Evolutionary conservation across 1,284 basidiomycete genomes (phyloP).

Genomic region (Malassezia yamatoensis): DNA sequence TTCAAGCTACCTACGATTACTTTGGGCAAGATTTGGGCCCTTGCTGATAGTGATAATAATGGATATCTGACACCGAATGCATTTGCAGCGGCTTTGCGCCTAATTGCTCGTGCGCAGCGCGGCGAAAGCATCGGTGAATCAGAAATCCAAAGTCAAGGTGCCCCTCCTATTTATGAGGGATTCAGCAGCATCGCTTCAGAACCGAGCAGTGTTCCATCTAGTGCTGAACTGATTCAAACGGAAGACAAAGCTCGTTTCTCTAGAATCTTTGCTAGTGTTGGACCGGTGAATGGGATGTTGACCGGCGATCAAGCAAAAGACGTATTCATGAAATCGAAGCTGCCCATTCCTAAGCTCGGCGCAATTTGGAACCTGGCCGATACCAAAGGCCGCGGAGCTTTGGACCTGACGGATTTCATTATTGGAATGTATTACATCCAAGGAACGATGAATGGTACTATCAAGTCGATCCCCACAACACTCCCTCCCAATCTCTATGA

Average conservation of each 20-base stretch:
- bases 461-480: slow-evolving; percentile 63
- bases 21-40: slow-evolving; percentile 84
- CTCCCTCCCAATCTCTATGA: slow-evolving; percentile 88
- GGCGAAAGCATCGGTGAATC: slow-evolving; percentile 60
- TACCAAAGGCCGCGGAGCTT: slow-evolving; percentile 75
- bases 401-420: slow-evolving; percentile 85
- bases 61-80: slow-evolving; percentile 50
- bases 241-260: slow-evolving; percentile 46
- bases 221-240: slow-evolving; percentile 23
- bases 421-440: slow-evolving; percentile 91
- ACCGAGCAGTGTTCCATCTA: slow-evolving; percentile 10
- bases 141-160: slow-evolving; percentile 54
- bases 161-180: slow-evolving; percentile 69
- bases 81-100: slow-evolving; percentile 70
- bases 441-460: slow-evolving; percentile 66
- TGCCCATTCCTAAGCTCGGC: slow-evolving; percentile 76
- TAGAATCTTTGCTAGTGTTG: slow-evolving; percentile 45
- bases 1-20: slow-evolving; percentile 34
- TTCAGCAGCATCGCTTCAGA: slow-evolving; percentile 39
- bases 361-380: slow-evolving; percentile 96
- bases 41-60: slow-evolving; percentile 65
- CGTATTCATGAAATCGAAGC: slow-evolving; percentile 84
- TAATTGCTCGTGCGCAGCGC: slow-evolving; percentile 86
- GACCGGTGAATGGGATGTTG: slow-evolving; percentile 34
- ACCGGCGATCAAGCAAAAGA: slow-evolving; percentile 79